Evolutionary conservation across 164 flowering plant genomes (phyloP).

Genomic region (Malania oleifera): DNA sequence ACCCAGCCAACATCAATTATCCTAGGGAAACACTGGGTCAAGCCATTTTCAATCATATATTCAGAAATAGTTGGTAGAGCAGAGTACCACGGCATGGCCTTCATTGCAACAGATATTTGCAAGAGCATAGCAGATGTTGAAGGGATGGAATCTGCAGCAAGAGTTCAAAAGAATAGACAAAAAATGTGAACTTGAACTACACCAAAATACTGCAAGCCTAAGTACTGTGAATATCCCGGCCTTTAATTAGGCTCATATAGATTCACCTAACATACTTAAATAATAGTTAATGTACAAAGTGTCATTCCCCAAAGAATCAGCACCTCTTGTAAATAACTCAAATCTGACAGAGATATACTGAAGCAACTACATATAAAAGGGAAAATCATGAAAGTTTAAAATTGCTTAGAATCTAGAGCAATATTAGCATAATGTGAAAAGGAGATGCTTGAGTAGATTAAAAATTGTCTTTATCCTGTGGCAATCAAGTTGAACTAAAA

Average conservation of each 20-base stretch:
- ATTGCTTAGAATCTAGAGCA: too few relatives aligned
- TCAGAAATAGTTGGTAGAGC: constrained; percentile 82
- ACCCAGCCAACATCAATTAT: constrained; percentile 68
- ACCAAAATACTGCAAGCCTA: background rate
- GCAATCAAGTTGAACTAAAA: too few relatives aligned
- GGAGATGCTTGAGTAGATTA: too few relatives aligned
- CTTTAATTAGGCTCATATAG: background rate
- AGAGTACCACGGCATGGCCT: constrained; percentile 90
- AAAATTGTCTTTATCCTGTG: too few relatives aligned
- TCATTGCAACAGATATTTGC: constrained; percentile 92
- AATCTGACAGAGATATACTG: background rate
- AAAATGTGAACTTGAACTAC: background rate
- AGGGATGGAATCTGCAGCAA: constrained; percentile 78
- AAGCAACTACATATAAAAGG: background rate
- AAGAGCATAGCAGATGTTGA: constrained; percentile 70
- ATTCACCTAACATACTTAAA: too few relatives aligned
- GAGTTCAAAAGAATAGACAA: background rate
- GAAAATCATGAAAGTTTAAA: too few relatives aligned
- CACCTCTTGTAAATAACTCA: background rate
- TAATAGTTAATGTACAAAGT: too few relatives aligned
- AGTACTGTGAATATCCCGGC: background rate
- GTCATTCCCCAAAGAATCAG: background rate
- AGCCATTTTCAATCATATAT: constrained; percentile 81
- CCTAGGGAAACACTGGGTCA: constrained; percentile 73
- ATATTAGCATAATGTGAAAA: too few relatives aligned